Conservation (phyloP, 805 yeast species). For the Clavispora vitiphila region DNA sequence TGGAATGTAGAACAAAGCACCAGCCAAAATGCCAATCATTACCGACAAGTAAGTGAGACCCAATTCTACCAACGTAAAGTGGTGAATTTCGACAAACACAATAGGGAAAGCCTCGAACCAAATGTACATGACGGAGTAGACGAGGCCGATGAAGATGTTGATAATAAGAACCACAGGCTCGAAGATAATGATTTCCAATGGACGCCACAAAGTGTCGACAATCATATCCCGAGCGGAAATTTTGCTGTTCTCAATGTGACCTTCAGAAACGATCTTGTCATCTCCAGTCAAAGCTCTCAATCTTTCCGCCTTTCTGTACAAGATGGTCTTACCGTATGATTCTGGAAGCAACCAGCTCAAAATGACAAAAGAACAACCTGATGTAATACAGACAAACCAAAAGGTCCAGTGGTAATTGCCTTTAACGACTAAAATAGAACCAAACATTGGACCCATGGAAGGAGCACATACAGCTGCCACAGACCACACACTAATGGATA, state of each 20-base stretch:
- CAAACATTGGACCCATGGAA: slow-evolving; percentile 50
- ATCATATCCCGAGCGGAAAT: slow-evolving; percentile 16
- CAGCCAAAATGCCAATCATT: slow-evolving; percentile 41
- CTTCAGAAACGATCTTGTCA: slow-evolving; percentile 35
- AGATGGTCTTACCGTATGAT: slow-evolving; percentile 40
- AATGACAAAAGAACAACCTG: slow-evolving; percentile 33
- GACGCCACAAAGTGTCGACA: slow-evolving; percentile 40
- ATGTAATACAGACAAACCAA: slow-evolving; percentile 44
- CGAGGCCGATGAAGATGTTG: slow-evolving; percentile 46
- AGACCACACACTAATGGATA: slow-evolving; percentile 48
- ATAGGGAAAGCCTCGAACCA: slow-evolving; percentile 63
- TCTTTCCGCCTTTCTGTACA: slow-evolving; percentile 44
- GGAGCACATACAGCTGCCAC: slow-evolving; percentile 53
- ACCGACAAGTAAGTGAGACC: slow-evolving; percentile 48
- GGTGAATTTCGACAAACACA: slow-evolving; percentile 40
- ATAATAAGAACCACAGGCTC: slow-evolving; percentile 58
- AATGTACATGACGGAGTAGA: slow-evolving; percentile 49
- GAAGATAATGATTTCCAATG: slow-evolving; percentile 41
- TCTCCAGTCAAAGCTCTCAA: slow-evolving; percentile 48
- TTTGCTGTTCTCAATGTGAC: slow-evolving; percentile 28
- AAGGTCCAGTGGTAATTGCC: slow-evolving; percentile 48
- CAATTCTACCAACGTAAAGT: slow-evolving; percentile 43
- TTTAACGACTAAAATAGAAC: slow-evolving; percentile 39
- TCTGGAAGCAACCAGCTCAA: slow-evolving; percentile 45
- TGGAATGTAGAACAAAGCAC: slow-evolving; percentile 26